Conservation (phyloP, 75 land plant genomes). For the Chamaecyparis obtusa region DNA sequence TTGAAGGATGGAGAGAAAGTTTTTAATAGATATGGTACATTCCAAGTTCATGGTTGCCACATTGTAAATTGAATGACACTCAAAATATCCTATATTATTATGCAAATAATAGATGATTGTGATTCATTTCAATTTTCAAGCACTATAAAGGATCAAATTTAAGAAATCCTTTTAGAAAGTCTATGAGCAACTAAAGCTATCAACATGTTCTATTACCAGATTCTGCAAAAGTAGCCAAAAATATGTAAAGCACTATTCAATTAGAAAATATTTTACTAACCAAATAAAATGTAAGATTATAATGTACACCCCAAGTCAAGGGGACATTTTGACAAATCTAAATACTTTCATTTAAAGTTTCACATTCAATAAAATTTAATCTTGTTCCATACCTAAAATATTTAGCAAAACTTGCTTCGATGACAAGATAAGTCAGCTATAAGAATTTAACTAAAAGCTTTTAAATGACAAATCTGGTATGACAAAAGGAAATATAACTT, state of each 20-base stretch:
- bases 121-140: constrained; percentile 63
- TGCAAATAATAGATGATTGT: constrained; percentile 77
- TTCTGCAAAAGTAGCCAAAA: constrained; percentile 36
- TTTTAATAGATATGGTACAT: neutral
- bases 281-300: too few species aligned
- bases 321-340: too few species aligned
- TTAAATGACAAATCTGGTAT: too few species aligned
- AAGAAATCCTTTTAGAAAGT: constrained; percentile 75
- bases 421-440: too few species aligned
- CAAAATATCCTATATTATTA: neutral
- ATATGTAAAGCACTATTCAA: neutral
- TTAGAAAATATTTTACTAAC: neutral
- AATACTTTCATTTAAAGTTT: too few species aligned
- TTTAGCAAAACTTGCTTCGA: too few species aligned
- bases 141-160: constrained; percentile 74
- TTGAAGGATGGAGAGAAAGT: too few species aligned
- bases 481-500: too few species aligned
- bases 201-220: constrained; percentile 79
- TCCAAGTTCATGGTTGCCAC: neutral
- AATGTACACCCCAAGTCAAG: too few species aligned
- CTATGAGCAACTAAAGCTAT: constrained; percentile 71
- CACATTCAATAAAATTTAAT: too few species aligned
- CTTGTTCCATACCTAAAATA: too few species aligned
- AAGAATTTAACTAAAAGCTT: too few species aligned
- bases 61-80: neutral